Conservation (phyloP, 805 yeast genomes). For the Starmerella davenportii region DNA sequence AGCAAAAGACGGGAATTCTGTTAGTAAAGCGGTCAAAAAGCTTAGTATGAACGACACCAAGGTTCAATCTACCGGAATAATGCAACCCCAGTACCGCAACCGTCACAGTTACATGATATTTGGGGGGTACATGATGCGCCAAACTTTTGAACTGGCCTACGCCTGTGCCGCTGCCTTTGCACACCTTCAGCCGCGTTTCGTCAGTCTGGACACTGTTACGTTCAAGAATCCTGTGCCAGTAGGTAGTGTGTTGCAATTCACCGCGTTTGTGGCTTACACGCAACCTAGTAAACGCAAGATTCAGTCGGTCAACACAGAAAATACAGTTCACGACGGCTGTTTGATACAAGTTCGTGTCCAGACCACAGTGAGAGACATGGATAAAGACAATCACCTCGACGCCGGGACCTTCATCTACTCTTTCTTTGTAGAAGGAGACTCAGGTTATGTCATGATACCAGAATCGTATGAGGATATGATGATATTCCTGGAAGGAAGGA, state of each 20-base stretch:
- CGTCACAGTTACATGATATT: slow-evolving; percentile 87
- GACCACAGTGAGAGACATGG: slow-evolving; percentile 54
- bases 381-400: slow-evolving; percentile 40
- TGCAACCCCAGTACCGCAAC: slow-evolving; percentile 95
- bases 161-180: slow-evolving; percentile 84
- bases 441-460: slow-evolving; percentile 55
- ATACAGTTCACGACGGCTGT: slow-evolving; percentile 34
- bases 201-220: slow-evolving; percentile 76
- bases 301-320: slow-evolving; percentile 26
- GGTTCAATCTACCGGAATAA: slow-evolving; percentile 59
- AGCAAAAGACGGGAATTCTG: neutral
- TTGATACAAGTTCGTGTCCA: slow-evolving; percentile 79
- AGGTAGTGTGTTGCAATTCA: slow-evolving; percentile 71
- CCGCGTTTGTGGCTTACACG: slow-evolving; percentile 70
- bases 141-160: slow-evolving; percentile 83
- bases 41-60: slow-evolving; percentile 54
- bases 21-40: slow-evolving; percentile 23
- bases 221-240: slow-evolving; percentile 93
- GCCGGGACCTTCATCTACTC: slow-evolving; percentile 82
- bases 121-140: slow-evolving; percentile 86
- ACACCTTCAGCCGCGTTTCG: slow-evolving; percentile 70
- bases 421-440: slow-evolving; percentile 41
- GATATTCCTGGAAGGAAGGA: slow-evolving; percentile 73
- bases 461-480: slow-evolving; percentile 84
- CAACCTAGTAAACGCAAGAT: slow-evolving; percentile 32